phyloP scores from a whole-genome alignment of 2,329 filamentous ascomycete species.

The Lecanicillium sp. region DNA sequence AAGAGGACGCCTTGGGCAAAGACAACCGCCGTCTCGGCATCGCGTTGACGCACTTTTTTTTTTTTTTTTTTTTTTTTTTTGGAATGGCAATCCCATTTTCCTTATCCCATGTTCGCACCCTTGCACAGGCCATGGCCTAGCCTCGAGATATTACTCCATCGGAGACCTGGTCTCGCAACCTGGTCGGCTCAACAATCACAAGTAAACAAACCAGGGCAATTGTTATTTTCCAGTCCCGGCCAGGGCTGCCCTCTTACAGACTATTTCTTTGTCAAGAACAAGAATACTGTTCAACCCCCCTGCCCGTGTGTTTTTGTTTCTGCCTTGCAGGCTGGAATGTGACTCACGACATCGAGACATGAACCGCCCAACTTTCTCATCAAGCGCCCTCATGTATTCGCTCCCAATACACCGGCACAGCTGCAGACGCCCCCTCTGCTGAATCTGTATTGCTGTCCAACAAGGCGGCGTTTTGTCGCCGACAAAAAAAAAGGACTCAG shows the following conservation, averaged over 20 bases:
- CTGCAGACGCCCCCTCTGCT: background rate
- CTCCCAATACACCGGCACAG: slow-evolving; percentile 11
- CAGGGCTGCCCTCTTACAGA: background rate
- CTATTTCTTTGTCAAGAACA: background rate
- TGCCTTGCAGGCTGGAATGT: slow-evolving; percentile 1
- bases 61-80: too few species aligned
- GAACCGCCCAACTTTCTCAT: background rate
- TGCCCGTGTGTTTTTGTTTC: background rate
- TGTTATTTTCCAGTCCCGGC: too few species aligned
- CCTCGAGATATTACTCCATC: too few species aligned
- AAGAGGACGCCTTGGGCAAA: too few species aligned
- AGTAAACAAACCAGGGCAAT: background rate
- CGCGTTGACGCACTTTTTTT: too few species aligned
- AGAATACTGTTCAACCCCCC: background rate
- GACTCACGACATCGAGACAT: slow-evolving; percentile 5
- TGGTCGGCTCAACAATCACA: too few species aligned
- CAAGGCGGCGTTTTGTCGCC: slow-evolving; percentile 1
- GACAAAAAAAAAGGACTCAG: slow-evolving; percentile 7
- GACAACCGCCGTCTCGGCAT: too few species aligned
- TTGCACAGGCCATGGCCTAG: too few species aligned
- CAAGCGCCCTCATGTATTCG: slow-evolving; percentile 10
- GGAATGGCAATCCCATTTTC: too few species aligned
- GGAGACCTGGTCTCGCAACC: too few species aligned
- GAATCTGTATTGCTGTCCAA: slow-evolving; percentile 13
- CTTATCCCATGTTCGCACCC: too few species aligned